Evolutionary conservation across 768 basidiomycete genomes (phyloP).

Genomic region (Mycena maculata): DNA sequence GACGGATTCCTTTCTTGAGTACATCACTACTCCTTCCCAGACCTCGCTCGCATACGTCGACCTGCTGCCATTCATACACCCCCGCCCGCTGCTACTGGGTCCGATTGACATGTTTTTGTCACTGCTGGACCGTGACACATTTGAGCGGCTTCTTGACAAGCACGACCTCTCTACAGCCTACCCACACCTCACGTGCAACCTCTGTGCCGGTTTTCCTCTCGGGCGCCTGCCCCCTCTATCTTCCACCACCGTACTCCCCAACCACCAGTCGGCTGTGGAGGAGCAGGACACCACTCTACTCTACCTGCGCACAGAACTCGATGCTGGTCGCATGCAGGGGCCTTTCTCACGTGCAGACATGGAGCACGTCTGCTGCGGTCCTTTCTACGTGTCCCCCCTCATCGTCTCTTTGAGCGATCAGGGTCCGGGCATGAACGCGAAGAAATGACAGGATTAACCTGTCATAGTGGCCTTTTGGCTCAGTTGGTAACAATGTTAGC

Average conservation of each 20-base stretch:
- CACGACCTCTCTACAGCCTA: constrained; percentile 40
- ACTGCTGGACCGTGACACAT: constrained; percentile 39
- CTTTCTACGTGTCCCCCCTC: too few species aligned
- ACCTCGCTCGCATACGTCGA: background rate
- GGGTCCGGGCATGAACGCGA: background rate
- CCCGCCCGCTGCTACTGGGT: background rate
- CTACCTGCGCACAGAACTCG: constrained; percentile 31
- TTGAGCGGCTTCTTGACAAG: constrained; percentile 36
- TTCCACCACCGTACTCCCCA: constrained; percentile 14
- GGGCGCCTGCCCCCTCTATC: constrained; percentile 40
- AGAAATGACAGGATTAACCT: constrained; percentile 33
- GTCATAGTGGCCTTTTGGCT: constrained; percentile 24
- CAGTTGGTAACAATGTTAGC: too few species aligned
- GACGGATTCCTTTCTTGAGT: background rate
- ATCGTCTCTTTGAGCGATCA: too few species aligned
- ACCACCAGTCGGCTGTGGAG: constrained; percentile 23
- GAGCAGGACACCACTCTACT: constrained; percentile 16
- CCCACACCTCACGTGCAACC: constrained; percentile 42
- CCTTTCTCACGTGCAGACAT: constrained; percentile 12
- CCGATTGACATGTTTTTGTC: background rate
- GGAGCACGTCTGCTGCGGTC: too few species aligned
- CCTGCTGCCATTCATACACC: background rate
- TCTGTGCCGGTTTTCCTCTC: constrained; percentile 46
- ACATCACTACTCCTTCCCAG: background rate
- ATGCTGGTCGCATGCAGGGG: constrained; percentile 18